These are phyloP conservation scores for Eimeria acervulina DNA, from an alignment of 169 alveolate species.

Conservation along the genomic window DNA sequence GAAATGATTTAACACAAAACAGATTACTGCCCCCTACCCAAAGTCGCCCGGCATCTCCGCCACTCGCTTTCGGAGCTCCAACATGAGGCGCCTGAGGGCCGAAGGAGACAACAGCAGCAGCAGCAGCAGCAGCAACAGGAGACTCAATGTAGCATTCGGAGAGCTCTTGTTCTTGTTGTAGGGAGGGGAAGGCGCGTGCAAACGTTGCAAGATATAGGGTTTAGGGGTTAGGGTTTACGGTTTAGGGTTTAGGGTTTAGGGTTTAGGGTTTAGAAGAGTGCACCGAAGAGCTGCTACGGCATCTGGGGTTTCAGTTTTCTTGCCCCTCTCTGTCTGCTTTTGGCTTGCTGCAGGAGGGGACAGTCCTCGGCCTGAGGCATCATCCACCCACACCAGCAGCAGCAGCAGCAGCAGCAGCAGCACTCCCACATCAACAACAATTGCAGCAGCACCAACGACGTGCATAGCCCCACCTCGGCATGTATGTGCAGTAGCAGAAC, in stretches of 20 bases:
- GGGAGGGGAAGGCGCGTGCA: neutral
- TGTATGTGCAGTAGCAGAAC: neutral
- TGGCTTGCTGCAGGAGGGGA: neutral
- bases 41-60: constrained; percentile 25
- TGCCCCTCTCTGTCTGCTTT: neutral
- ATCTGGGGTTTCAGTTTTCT: neutral
- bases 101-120: neutral
- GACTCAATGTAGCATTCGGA: neutral
- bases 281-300: constrained; percentile 56
- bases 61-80: constrained; percentile 13
- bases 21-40: neutral
- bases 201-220: neutral
- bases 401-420: neutral
- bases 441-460: neutral
- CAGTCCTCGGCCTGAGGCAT: neutral
- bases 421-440: neutral
- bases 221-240: constrained; percentile 1
- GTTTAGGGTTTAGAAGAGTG: constrained; percentile 7
- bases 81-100: constrained; percentile 3
- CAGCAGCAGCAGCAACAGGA: constrained; percentile 9
- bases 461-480: neutral
- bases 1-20: neutral
- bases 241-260: neutral
- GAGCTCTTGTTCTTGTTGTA: neutral
- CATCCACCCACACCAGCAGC: neutral